Evolutionary conservation across 2,329 filamentous ascomycete genomes (phyloP).

Genomic region (Ophiostoma sp.): DNA sequence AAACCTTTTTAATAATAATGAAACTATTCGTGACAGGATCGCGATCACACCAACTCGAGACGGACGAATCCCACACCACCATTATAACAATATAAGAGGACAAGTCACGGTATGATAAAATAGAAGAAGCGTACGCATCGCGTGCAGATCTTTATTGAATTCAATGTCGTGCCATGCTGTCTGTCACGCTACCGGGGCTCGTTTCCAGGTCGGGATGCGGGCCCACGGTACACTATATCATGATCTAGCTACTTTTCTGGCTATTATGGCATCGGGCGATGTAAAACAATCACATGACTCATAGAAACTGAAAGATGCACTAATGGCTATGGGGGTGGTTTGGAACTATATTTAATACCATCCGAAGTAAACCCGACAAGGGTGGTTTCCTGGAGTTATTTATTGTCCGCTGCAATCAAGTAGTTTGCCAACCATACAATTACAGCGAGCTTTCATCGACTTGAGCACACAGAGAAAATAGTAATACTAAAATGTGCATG

Average conservation of each 20-base stretch:
- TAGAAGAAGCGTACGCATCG: background rate
- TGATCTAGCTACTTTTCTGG: background rate
- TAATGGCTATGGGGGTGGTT: background rate
- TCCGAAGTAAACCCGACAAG: background rate
- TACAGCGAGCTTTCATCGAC: background rate
- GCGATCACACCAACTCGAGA: background rate
- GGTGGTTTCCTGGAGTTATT: background rate
- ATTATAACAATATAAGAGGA: no score
- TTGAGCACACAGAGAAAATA: background rate
- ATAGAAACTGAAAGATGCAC: background rate
- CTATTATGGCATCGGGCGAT: background rate
- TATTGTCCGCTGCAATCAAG: background rate
- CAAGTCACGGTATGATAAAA: background rate
- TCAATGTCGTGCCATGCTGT: background rate
- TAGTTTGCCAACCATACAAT: background rate
- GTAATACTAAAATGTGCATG: background rate
- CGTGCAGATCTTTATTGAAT: background rate
- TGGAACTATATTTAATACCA: background rate
- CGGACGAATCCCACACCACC: background rate
- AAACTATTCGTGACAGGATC: background rate
- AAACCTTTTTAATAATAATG: background rate
- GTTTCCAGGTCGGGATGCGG: background rate
- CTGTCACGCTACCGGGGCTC: background rate
- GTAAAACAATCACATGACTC: conserved; percentile 11
- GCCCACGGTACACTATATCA: background rate